Evolutionary conservation across 495 filamentous ascomycete genomes (phyloP).

Genomic region (Neurospora sp.): DNA sequence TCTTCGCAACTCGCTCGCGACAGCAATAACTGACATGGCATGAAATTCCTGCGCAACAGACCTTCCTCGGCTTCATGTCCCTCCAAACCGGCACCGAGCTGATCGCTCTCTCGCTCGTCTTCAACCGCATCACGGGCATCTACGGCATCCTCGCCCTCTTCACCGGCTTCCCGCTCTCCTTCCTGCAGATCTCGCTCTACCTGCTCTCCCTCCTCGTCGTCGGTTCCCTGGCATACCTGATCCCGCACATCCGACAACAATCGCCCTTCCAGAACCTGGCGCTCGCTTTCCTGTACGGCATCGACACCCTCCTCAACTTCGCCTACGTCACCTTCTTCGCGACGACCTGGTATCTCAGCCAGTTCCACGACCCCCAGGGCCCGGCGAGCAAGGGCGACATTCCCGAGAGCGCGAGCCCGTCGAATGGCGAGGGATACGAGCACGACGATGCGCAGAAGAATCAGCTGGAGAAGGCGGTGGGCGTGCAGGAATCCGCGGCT

Average conservation of each 20-base stretch:
- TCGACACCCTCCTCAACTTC: slow-evolving; percentile 69
- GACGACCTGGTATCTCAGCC: slow-evolving; percentile 69
- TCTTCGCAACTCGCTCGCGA: no score
- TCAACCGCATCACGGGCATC: slow-evolving; percentile 82
- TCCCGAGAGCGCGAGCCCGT: slow-evolving; percentile 8
- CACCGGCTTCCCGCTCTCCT: slow-evolving; percentile 53
- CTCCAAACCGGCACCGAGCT: slow-evolving; percentile 77
- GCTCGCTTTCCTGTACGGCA: slow-evolving; percentile 66
- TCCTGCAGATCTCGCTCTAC: slow-evolving; percentile 70
- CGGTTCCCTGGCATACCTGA: slow-evolving; percentile 47
- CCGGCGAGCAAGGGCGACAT: neutral
- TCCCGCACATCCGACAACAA: slow-evolving; percentile 60
- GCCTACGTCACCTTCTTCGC: slow-evolving; percentile 72
- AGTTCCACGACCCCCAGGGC: slow-evolving; percentile 30
- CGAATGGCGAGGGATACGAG: slow-evolving; percentile 12
- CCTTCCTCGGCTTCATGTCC: slow-evolving; percentile 75
- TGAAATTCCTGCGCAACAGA: slow-evolving; percentile 29
- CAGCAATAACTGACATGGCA: no score
- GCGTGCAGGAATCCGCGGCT: slow-evolving; percentile 60
- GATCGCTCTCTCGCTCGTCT: slow-evolving; percentile 62
- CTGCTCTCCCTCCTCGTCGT: slow-evolving; percentile 68
- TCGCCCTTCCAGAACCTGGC: slow-evolving; percentile 57
- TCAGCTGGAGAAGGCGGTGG: slow-evolving; percentile 31
- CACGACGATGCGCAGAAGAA: neutral
- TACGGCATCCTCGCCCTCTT: slow-evolving; percentile 81